Conservation (phyloP, 306 rosid species). For the Vigna mungo region DNA sequence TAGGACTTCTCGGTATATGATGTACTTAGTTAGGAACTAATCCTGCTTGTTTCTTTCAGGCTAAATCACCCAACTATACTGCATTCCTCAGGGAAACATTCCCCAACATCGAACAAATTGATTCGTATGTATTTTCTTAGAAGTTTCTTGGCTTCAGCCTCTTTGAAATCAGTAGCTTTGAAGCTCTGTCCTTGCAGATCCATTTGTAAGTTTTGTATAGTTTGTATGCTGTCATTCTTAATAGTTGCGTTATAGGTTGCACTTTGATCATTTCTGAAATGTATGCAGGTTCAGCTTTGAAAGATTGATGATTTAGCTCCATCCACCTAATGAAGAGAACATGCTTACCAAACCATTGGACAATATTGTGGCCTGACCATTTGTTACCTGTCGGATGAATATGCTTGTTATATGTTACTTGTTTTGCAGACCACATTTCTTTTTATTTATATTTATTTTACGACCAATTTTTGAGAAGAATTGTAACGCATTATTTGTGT, state of each 20-base stretch:
- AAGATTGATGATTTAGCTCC: conserved; percentile 36
- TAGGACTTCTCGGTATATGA: conserved; percentile 18
- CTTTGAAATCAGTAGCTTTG: conserved; percentile 13
- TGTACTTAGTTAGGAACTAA: conserved; percentile 42
- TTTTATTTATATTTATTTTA: conserved; percentile 4
- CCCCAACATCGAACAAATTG: conserved; percentile 82
- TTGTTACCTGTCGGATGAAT: conserved; percentile 28
- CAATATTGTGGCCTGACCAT: conserved; percentile 27
- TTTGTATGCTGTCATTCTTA: conserved; percentile 20
- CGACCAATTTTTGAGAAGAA: conserved; percentile 35
- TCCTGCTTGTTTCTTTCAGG: conserved; percentile 63
- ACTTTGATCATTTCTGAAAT: conserved; percentile 30
- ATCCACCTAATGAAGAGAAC: conserved; percentile 31
- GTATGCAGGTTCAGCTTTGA: conserved; percentile 42
- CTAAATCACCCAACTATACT: conserved; percentile 67
- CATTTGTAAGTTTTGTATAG: conserved; percentile 43
- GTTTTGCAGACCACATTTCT: conserved; percentile 23
- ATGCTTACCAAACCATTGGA: conserved; percentile 24
- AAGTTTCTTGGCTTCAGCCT: conserved; percentile 41
- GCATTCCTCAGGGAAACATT: conserved; percentile 57
- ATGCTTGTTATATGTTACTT: conserved; percentile 32
- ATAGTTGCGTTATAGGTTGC: conserved; percentile 7
- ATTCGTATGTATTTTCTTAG: conserved; percentile 67
- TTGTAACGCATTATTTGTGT: neutral
- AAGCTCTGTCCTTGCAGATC: conserved; percentile 27